Conservation (phyloP, 441 rosid genomes). For the Omphalea diandra region DNA sequence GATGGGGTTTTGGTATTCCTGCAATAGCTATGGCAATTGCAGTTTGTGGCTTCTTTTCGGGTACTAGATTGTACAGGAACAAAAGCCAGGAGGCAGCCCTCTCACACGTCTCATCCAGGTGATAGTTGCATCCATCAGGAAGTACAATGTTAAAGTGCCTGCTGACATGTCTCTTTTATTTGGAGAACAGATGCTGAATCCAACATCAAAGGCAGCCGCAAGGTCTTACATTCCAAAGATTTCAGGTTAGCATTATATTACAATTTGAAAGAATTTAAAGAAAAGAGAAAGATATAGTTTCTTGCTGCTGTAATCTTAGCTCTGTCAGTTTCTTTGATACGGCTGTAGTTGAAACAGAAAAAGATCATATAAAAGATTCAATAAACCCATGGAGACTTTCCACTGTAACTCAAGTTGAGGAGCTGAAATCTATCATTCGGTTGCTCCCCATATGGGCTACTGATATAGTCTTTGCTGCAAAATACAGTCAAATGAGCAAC, state of each 20-base stretch:
- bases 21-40: conserved; percentile 87
- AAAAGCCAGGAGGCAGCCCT: conserved; percentile 93
- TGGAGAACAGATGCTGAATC: conserved; percentile 63
- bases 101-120: conserved; percentile 75
- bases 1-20: conserved; percentile 95
- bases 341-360: conserved; percentile 34
- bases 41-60: conserved; percentile 70
- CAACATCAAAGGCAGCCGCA: conserved; percentile 75
- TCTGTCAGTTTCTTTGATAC: conserved; percentile 38
- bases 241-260: conserved; percentile 48
- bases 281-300: background rate
- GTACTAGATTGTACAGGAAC: conserved; percentile 57
- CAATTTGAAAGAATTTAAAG: conserved; percentile 13
- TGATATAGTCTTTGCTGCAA: conserved; percentile 36
- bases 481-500: conserved; percentile 36
- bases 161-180: conserved; percentile 60
- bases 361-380: conserved; percentile 24
- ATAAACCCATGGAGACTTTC: conserved; percentile 33
- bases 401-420: conserved; percentile 37
- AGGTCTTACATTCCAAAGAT: conserved; percentile 63
- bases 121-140: conserved; percentile 69
- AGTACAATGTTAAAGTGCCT: conserved; percentile 54
- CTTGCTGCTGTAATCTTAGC: background rate
- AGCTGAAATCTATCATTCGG: conserved; percentile 20
- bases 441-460: conserved; percentile 31